Evolutionary conservation across 805 yeast genomes (phyloP), one percentile per base, ranked within the genome.

Genomic region (Candida argentea): DNA sequence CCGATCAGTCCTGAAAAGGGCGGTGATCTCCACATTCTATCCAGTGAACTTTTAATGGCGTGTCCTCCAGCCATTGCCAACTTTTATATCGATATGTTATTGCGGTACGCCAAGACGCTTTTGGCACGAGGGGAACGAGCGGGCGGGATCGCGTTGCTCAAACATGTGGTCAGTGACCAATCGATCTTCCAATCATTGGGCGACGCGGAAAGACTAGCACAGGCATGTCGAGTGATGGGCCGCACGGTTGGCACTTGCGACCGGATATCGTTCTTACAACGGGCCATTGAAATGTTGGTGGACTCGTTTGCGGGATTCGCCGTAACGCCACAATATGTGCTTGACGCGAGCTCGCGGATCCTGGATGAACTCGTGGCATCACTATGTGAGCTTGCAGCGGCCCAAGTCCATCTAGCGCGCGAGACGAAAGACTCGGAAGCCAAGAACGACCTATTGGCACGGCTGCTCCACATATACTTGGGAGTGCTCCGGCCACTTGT

Each of bases 11-110:
- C 40, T 2, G 46, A 48, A 30, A 50, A 45, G 20, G 62, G 52
- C 19, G 45, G 37, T 28, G 42, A 43, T 25, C 40, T 60, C 1
- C 44, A 51, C 10, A 43, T 38, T 14, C 44, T 61, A 33, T 32
- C 58, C 6, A 32, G 44, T 30, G 39, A 43, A 18, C 51, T 52
- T 25, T 54, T 61, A 7, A 36, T 39, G 12, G 43, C 35, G 8
- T n/a, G n/a, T n/a, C n/a, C n/a, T n/a, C n/a, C n/a, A n/a, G n/a
- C n/a, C n/a, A 57, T 60, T 35, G 46, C 65, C 18, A 60, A 61
- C 40, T 61, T 61, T 43, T 61, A 61, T 35, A 50, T 61, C 24
- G 67, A 61, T 36, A 57, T 61, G 20, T 55, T 60, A 18, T 42
- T 59, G 25, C 41, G 68, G 17, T 61, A 61, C 40, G 52, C 64